Percentiles rank a stretch among this genome's conserved stretches.
Evolutionary conservation across 768 basidiomycete genomes (phyloP).

Genomic region (Fomitopsis pulvina): DNA sequence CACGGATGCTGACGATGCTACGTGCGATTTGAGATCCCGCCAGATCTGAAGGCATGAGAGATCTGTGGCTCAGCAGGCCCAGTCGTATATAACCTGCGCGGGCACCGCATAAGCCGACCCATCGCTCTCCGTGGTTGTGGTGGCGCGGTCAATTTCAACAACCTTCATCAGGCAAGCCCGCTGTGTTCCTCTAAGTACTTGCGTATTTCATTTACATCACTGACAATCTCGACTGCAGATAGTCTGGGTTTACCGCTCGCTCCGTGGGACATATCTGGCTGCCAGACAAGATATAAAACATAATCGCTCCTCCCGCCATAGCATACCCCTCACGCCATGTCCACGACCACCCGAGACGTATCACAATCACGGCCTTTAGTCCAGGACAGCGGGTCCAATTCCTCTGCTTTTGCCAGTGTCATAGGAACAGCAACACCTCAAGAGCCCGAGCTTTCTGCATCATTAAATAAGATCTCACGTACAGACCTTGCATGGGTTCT

Average conservation of each 20-base stretch:
- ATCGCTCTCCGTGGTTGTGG: neutral
- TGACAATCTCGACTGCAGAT: neutral
- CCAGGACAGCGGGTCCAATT: slow-evolving; percentile 23
- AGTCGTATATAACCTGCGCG: neutral
- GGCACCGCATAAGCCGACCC: neutral
- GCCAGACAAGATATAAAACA: slow-evolving; percentile 15
- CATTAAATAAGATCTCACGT: slow-evolving; percentile 39
- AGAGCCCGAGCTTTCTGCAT: slow-evolving; percentile 3
- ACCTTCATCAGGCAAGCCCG: neutral
- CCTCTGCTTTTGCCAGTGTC: slow-evolving; percentile 37
- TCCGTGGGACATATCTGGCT: slow-evolving; percentile 5
- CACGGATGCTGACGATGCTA: slow-evolving; percentile 13
- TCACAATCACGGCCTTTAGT: slow-evolving; percentile 56
- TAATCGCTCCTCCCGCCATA: slow-evolving; percentile 3
- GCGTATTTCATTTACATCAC: neutral
- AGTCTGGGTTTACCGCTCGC: neutral
- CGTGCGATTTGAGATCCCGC: neutral
- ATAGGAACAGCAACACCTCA: slow-evolving; percentile 22
- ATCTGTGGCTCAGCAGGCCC: neutral
- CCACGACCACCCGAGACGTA: slow-evolving; percentile 35
- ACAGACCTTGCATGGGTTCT: slow-evolving; percentile 65
- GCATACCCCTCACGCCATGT: slow-evolving; percentile 20
- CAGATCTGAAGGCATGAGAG: neutral
- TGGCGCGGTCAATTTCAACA: neutral
- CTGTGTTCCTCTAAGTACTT: neutral